A percentile compares a stretch with the other conserved stretches of the same genome.
Evolutionary conservation across 1,284 basidiomycete species (phyloP).

Genomic region (Rhodofomes roseus): DNA sequence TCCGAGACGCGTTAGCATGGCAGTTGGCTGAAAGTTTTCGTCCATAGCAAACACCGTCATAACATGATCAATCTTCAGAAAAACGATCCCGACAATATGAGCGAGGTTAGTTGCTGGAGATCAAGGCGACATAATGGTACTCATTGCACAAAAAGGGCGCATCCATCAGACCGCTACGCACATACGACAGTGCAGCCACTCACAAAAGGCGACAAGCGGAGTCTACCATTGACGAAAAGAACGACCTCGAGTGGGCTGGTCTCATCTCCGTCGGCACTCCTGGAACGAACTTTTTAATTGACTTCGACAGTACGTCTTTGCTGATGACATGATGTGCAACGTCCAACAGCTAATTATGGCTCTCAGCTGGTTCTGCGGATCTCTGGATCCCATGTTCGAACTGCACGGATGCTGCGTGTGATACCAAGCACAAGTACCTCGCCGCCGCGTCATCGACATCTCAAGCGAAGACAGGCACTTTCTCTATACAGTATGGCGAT

Average conservation of each 20-base stretch:
- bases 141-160: slow-evolving; percentile 29
- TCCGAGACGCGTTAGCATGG: not conserved
- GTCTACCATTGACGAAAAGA: slow-evolving; percentile 14
- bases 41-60: not conserved
- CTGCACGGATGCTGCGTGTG: slow-evolving; percentile 34
- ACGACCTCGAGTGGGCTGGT: slow-evolving; percentile 19
- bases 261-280: slow-evolving; percentile 20
- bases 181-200: not conserved
- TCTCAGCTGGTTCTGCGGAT: slow-evolving; percentile 30
- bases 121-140: not conserved
- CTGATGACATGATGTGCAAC: slow-evolving; percentile 9
- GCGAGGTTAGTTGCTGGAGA: not conserved
- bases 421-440: slow-evolving; percentile 31
- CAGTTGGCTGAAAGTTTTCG: slow-evolving; percentile 8
- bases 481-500: slow-evolving; percentile 41
- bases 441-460: slow-evolving; percentile 28
- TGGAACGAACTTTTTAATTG: slow-evolving; percentile 18
- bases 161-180: not conserved
- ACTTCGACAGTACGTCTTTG: slow-evolving; percentile 23
- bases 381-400: slow-evolving; percentile 36
- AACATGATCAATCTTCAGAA: slow-evolving; percentile 7
- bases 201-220: slow-evolving; percentile 7
- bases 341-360: too few relatives aligned
- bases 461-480: slow-evolving; percentile 21
- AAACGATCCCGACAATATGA: slow-evolving; percentile 9